Evolutionary conservation across 495 filamentous ascomycete species (phyloP).

Genomic region (Thermothielavioides terrestris): DNA sequence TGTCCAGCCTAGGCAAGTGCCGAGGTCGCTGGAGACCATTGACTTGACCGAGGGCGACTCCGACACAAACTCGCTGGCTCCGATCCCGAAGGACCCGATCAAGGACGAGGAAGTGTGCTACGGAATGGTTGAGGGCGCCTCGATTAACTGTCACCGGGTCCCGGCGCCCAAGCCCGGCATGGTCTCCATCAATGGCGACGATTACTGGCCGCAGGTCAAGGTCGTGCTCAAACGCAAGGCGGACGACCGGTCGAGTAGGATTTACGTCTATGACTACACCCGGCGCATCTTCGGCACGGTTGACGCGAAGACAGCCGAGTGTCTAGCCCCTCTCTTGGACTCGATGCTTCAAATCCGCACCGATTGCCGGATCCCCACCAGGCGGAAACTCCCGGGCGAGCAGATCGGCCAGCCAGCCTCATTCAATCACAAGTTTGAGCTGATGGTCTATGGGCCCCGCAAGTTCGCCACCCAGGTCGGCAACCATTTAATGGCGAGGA

Average conservation of each 20-base stretch:
- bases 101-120: slow-evolving; percentile 67
- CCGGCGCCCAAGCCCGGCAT: slow-evolving; percentile 54
- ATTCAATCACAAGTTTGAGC: slow-evolving; percentile 47
- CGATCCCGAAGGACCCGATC: slow-evolving; percentile 25
- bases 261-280: slow-evolving; percentile 63
- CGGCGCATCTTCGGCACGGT: slow-evolving; percentile 64
- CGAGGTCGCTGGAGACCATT: slow-evolving; percentile 38
- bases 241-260: slow-evolving; percentile 45
- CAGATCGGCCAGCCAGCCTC: slow-evolving; percentile 40
- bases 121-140: slow-evolving; percentile 64
- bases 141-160: slow-evolving; percentile 56
- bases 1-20: slow-evolving; percentile 10
- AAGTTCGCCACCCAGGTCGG: slow-evolving; percentile 56
- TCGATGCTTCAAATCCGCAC: slow-evolving; percentile 51
- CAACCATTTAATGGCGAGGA: slow-evolving; percentile 51
- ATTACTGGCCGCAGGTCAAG: slow-evolving; percentile 65
- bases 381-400: slow-evolving; percentile 50
- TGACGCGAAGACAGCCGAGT: slow-evolving; percentile 58
- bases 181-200: slow-evolving; percentile 40
- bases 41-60: slow-evolving; percentile 57
- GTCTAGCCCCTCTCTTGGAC: slow-evolving; percentile 64
- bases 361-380: slow-evolving; percentile 54
- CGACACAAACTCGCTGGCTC: slow-evolving; percentile 42
- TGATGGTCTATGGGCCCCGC: slow-evolving; percentile 75
- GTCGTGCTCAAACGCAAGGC: slow-evolving; percentile 51